Base-by-base conservation (phyloP, 768 basidiomycete genomes). In the Termitomyces sp. region DNA sequence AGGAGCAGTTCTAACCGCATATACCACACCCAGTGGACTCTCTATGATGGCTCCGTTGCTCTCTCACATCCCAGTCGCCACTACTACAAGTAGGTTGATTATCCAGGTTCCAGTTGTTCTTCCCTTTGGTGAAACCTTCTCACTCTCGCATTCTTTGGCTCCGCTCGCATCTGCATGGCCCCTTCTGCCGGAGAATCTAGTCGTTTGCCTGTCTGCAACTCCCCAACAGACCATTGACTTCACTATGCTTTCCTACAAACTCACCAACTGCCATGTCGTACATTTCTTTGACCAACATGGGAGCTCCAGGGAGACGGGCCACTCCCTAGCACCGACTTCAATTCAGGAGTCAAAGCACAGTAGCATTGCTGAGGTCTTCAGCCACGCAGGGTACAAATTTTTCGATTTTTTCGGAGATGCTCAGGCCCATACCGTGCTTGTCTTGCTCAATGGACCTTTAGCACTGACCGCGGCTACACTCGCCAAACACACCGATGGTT, bases 201-300 rank as follows among this genome's bases (percentile, higher is more conserved):
- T 86, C 16, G 78, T 97, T 42, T 72, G 97, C 50, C 79, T 96
- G 55, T 95, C 94, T 39, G 86, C 92, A 2, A 87, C 90, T 4
- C 85, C 93, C 0, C 87, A 90, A 62, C 92, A 97, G 69, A 78
- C 90, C 16, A 81, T 87, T 48, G 88, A 92, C 65, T 82, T 93
- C 55, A 83, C 94, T 3, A 66, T 82, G 28, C 77, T 92, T 49
- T 78, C 92, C n/a, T 94, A 94, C 75, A 79, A 77, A 58, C 71
- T 90, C 51, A 77, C 79, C 16, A 69, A 74, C 20, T 80, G 75
- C 42, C 92, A 96, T 70, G 85, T 91, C 56, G 80, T 94, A 55
- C 94, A 98, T 70, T 74, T 98, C 42, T 94, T 98, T 67, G 94
- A 98, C 71, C 91, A 96, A 64, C 80, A 90, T 66, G 83, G 84